Conservation (phyloP, 148 eudicot species). For the Simmondsia chinensis region DNA sequence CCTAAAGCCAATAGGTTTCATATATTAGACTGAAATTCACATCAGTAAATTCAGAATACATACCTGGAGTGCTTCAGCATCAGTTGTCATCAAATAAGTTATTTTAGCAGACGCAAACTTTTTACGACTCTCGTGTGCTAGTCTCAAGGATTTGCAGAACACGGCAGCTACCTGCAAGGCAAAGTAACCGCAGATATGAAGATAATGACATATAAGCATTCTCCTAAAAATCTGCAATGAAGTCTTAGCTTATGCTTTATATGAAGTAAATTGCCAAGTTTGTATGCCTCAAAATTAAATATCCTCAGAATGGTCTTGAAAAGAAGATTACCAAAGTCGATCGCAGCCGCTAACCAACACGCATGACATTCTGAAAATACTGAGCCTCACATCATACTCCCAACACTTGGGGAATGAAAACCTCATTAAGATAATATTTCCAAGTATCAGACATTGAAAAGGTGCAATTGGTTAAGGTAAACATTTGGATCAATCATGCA, state of each 20-base stretch:
- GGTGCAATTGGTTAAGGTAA: too few relatives aligned
- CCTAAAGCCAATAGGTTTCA: not conserved
- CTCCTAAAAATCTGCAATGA: too few relatives aligned
- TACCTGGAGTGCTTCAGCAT: slow-evolving; percentile 87
- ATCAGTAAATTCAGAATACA: too few relatives aligned
- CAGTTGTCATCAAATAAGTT: slow-evolving; percentile 88
- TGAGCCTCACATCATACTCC: slow-evolving; percentile 91
- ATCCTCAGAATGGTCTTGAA: slow-evolving; percentile 1
- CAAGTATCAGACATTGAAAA: too few relatives aligned
- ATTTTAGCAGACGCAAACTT: slow-evolving; percentile 68
- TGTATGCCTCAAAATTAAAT: not conserved
- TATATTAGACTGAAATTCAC: not conserved
- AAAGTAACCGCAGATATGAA: too few relatives aligned
- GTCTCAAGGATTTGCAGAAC: slow-evolving; percentile 71
- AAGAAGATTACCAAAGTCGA: slow-evolving; percentile 53
- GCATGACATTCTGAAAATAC: slow-evolving; percentile 96
- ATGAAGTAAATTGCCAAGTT: too few relatives aligned
- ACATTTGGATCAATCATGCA: too few relatives aligned
- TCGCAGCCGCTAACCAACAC: slow-evolving; percentile 86
- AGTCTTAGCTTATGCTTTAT: too few relatives aligned
- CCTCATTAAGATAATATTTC: too few relatives aligned
- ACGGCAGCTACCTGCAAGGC: slow-evolving; percentile 77
- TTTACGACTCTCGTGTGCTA: slow-evolving; percentile 79
- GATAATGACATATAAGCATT: too few relatives aligned
- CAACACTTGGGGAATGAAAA: slow-evolving; percentile 65